Evolutionary conservation across 176 grass and related monocot species (phyloP).

Genomic region (Eleusine coracana): DNA sequence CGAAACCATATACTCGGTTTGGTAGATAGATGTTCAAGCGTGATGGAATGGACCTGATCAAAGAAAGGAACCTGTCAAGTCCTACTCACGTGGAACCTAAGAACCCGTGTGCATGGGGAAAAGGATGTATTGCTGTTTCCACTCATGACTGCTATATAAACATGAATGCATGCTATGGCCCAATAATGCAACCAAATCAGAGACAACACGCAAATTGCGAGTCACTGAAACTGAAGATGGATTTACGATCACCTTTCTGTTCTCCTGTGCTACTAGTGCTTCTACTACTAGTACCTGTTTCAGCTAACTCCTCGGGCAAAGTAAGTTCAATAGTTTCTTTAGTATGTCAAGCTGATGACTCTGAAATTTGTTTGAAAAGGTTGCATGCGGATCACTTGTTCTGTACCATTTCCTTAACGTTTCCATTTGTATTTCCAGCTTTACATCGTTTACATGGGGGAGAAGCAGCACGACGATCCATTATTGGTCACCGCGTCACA

Average conservation of each 20-base stretch:
- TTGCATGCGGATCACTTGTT: neutral
- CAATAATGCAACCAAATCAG: neutral
- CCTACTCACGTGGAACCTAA: neutral
- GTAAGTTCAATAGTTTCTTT: neutral
- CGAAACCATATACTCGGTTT: neutral
- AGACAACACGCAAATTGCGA: neutral
- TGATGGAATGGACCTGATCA: neutral
- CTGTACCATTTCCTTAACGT: neutral
- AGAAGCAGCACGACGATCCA: constrained; percentile 36
- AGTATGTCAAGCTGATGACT: no score
- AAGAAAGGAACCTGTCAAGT: neutral
- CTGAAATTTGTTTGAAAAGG: neutral
- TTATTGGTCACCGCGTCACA: constrained; percentile 8
- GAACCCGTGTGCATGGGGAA: neutral
- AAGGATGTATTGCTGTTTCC: neutral
- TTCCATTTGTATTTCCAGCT: constrained; percentile 14
- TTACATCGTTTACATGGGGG: constrained; percentile 38
- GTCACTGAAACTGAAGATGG: neutral
- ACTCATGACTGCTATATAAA: neutral
- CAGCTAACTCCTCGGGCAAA: constrained; percentile 14
- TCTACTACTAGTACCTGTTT: neutral
- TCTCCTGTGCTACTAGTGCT: neutral
- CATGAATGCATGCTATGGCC: neutral
- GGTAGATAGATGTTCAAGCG: neutral
- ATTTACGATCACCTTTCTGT: neutral